Base-by-base conservation (phyloP, 2,329 filamentous ascomycete genomes). In the Colletotrichum noveboracense region DNA sequence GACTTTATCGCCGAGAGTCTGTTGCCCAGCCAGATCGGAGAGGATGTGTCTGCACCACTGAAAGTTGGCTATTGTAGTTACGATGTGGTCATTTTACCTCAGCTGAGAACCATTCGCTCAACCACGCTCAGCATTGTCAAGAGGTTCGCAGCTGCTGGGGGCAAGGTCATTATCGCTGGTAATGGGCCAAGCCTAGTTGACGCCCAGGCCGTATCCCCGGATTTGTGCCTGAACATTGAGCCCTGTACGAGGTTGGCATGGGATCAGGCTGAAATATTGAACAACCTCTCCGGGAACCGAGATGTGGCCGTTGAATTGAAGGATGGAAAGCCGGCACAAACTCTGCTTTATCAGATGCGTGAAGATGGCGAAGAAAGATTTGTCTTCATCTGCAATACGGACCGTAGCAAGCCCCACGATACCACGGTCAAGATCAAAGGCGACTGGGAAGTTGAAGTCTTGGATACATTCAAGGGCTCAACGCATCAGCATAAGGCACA, bases 1-100 rank as follows among this genome's bases (percentile, higher is more conserved):
- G 82, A 83, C 73, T 83, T 83, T 60, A 80, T 83, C 36, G 78
- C 80, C 2, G 82, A 83, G 71, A 82, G 79, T 55, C 77, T 83
- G 2, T 61, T 83, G 5, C 79, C 80, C 21, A 74, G 48, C 16
- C 80, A 82, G 56, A 71, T 74, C 4, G 34, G 67, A 3, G 73
- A 67, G 8, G 21, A 76, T 3, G 26, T 48, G 0, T 72, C 73
- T 24, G 66, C 56, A 21, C 66, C 68, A 62, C 64, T 83, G 6
- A 58, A 69, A 12, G 80, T 83, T 43, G 82, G 82, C 18, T 24
- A 78, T 18, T 82, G 81, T 66, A 71, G 79, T n/a, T 83, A 83
- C 60, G 82, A 83, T 21, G 78, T 79, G 7, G 75, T 83, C 21
- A 78, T 83, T 24, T 52, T 83, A 12, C 82, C 82, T 1, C 81